Evolutionary conservation across 441 rosid species (phyloP).

Genomic region (Populus hybrid): DNA sequence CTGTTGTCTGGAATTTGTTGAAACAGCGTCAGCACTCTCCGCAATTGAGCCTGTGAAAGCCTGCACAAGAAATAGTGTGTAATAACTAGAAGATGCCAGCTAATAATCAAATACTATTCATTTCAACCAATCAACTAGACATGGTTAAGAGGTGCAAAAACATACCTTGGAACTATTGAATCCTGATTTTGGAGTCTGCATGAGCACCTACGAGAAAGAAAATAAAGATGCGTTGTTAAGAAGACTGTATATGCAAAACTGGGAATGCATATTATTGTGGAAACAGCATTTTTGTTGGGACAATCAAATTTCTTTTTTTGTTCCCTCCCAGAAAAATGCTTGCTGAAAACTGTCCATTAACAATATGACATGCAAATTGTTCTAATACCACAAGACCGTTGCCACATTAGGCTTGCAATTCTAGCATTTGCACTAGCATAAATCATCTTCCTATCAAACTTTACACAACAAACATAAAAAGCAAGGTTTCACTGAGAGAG

Average conservation of each 20-base stretch:
- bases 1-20: neutral
- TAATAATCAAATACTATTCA: neutral
- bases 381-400: neutral
- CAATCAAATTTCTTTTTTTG: neutral
- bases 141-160: neutral
- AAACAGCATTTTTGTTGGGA: neutral
- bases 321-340: neutral
- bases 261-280: neutral
- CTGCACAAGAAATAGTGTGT: neutral
- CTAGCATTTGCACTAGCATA: neutral
- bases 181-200: slow-evolving; percentile 28
- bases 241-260: neutral
- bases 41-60: slow-evolving; percentile 9
- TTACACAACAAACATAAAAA: neutral
- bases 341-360: neutral
- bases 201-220: slow-evolving; percentile 25
- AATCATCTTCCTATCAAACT: neutral
- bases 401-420: neutral
- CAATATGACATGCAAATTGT: neutral
- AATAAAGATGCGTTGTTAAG: neutral
- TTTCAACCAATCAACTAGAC: neutral
- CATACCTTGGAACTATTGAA: slow-evolving; percentile 37
- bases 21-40: neutral
- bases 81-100: neutral
- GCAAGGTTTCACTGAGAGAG: neutral